Conservation (phyloP, 768 basidiomycete species). For the Lentinula detonsa region DNA sequence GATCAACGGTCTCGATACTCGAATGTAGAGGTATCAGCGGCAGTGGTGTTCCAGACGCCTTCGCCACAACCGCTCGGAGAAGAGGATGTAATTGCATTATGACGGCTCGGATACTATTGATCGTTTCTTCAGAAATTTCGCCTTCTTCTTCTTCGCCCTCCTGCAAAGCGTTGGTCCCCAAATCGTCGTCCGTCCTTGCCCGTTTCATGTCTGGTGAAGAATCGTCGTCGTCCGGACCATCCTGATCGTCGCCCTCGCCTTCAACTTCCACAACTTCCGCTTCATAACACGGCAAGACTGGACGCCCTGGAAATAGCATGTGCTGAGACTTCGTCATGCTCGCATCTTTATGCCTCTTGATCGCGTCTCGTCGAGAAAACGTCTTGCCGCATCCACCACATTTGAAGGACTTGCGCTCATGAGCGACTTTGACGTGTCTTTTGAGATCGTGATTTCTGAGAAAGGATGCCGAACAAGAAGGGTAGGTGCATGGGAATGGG, state of each 20-base stretch:
- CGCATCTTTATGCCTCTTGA: slow-evolving; percentile 70
- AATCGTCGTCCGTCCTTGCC: slow-evolving; percentile 50
- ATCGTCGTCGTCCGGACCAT: slow-evolving; percentile 31
- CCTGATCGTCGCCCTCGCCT: slow-evolving; percentile 25
- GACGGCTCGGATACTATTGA: slow-evolving; percentile 43
- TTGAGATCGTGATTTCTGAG: slow-evolving; percentile 76
- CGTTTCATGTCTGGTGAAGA: slow-evolving; percentile 53
- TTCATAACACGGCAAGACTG: slow-evolving; percentile 38
- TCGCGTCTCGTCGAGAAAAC: slow-evolving; percentile 74
- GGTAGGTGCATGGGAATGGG: slow-evolving; percentile 50
- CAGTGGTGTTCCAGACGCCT: slow-evolving; percentile 26
- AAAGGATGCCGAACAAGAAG: slow-evolving; percentile 65
- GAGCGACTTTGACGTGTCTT: slow-evolving; percentile 59
- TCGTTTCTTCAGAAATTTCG: slow-evolving; percentile 44
- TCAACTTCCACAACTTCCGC: slow-evolving; percentile 62
- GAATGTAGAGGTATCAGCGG: background rate
- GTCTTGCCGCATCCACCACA: slow-evolving; percentile 70
- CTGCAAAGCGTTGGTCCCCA: slow-evolving; percentile 16
- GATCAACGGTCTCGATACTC: background rate
- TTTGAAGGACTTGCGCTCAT: slow-evolving; percentile 69
- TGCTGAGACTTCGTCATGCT: slow-evolving; percentile 26
- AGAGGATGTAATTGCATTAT: slow-evolving; percentile 50
- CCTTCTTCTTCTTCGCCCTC: slow-evolving; percentile 48
- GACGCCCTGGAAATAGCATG: background rate
- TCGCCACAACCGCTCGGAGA: slow-evolving; percentile 53